These are phyloP conservation scores for Fusarium neocosmosporiellum DNA, from an alignment of 2,329 filamentous ascomycete species.

Conservation along the genomic window DNA sequence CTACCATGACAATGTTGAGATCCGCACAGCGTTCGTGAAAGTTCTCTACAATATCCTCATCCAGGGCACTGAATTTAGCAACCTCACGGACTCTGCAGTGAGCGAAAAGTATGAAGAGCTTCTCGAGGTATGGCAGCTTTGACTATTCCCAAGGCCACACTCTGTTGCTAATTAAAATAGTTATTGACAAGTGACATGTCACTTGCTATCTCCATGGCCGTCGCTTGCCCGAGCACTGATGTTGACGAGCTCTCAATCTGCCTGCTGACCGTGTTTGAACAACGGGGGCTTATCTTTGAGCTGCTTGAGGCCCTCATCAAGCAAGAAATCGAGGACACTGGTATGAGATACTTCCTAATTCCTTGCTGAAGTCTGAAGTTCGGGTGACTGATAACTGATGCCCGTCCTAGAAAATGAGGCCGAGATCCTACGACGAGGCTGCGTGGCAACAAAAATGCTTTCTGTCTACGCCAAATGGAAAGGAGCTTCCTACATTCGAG, in stretches of 20 bases:
- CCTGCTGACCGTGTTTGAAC: constrained; percentile 76
- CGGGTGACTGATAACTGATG: constrained; percentile 21
- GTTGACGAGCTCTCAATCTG: constrained; percentile 77
- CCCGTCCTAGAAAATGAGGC: constrained; percentile 72
- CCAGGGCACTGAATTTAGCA: constrained; percentile 78
- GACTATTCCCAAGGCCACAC: background rate
- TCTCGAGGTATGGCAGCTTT: constrained; percentile 56
- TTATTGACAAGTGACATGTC: constrained; percentile 72
- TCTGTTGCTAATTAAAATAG: constrained; percentile 45
- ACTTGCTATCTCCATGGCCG: constrained; percentile 71
- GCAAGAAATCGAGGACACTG: constrained; percentile 75
- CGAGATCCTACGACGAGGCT: constrained; percentile 74
- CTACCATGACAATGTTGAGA: constrained; percentile 77
- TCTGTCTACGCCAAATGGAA: constrained; percentile 80
- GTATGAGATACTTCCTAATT: constrained; percentile 47
- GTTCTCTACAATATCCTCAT: constrained; percentile 77
- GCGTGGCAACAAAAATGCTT: constrained; percentile 78
- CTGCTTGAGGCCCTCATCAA: constrained; percentile 75
- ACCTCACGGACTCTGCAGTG: constrained; percentile 73
- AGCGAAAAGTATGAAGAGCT: constrained; percentile 77
- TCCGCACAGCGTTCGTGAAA: constrained; percentile 76
- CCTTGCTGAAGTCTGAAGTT: background rate
- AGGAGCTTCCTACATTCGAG: constrained; percentile 70
- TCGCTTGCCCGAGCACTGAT: constrained; percentile 74
- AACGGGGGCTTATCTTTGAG: constrained; percentile 70